phyloP scores from a whole-genome alignment of 345 rosid species.

The Crucihimalaya himalaica region DNA sequence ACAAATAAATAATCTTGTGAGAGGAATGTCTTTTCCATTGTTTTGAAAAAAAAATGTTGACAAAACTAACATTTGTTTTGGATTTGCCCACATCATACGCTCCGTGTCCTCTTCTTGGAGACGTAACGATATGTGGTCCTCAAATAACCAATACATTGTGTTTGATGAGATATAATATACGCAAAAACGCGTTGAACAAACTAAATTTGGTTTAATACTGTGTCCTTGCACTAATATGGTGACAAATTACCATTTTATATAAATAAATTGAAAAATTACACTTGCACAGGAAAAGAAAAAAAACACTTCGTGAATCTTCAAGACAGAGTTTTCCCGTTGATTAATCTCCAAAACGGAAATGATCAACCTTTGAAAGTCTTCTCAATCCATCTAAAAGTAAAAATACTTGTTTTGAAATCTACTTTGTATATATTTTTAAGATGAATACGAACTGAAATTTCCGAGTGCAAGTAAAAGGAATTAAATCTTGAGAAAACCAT shows the following conservation, averaged over 20 bases:
- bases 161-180: background rate
- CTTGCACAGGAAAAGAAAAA: background rate
- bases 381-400: background rate
- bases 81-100: background rate
- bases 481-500: background rate
- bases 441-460: background rate
- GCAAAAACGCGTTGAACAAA: slow-evolving; percentile 18
- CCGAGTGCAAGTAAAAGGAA: background rate
- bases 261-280: background rate
- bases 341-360: background rate
- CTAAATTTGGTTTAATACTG: background rate
- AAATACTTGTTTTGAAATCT: too few species aligned
- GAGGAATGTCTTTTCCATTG: background rate
- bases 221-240: background rate
- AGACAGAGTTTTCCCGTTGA: background rate
- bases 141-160: background rate
- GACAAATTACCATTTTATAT: background rate
- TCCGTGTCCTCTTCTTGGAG: background rate
- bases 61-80: background rate
- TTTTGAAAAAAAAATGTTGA: background rate
- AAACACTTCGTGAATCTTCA: background rate
- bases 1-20: background rate
- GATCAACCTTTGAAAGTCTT: background rate
- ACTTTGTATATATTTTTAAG: background rate
- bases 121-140: background rate